Evolutionary conservation across 1,284 basidiomycete genomes (phyloP), one percentile per base, ranked within the genome.

Genomic region (Leccinum subrobustum): DNA sequence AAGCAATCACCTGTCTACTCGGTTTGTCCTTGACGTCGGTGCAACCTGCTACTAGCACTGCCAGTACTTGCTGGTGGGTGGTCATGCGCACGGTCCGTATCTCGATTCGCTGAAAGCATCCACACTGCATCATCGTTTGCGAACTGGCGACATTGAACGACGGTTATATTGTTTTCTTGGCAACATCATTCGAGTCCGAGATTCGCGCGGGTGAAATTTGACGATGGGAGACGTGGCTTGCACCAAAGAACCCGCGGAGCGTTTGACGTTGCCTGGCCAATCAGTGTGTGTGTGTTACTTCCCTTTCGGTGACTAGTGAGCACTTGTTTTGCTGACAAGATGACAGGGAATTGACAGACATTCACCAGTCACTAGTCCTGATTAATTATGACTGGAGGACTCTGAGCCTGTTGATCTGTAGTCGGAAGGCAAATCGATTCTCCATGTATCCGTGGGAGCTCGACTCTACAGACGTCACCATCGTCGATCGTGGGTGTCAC

Each of bases 401-500:
- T 47, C 11, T 47, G 44, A 47, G 44, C 3, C 11, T 47, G 44
- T 4, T 20, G 11, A 42, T 42, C 11, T 20, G 11, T 47, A 47
- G n/a, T 47, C 44, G 18, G 18, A 47, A 47, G 44, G 44, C 6
- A 47, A 20, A 47, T 47, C 6, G 44, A 47, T 23, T 47, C 11
- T 8, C 27, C 31, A 3, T 47, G 18, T 0, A 16, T 39, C 7
- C 20, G 0, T 31, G 60, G 6, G 6, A 39, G 37, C 29, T 48
- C 11, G 27, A 35, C 25, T 33, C 47, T 35, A 3, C n/a, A 27
- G 47, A 11, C 42, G 42, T 59, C 55, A 31, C 50, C 60, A 33
- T 14, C 9, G 57, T 52, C 50, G 57, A 60, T 62, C 50, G 47
- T 23, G 62, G 42, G 27, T 52, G 18, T 9, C 39, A 18, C 48